Base-by-base conservation (phyloP, 2,329 filamentous ascomycete species). In the Aspergillus sp. region DNA sequence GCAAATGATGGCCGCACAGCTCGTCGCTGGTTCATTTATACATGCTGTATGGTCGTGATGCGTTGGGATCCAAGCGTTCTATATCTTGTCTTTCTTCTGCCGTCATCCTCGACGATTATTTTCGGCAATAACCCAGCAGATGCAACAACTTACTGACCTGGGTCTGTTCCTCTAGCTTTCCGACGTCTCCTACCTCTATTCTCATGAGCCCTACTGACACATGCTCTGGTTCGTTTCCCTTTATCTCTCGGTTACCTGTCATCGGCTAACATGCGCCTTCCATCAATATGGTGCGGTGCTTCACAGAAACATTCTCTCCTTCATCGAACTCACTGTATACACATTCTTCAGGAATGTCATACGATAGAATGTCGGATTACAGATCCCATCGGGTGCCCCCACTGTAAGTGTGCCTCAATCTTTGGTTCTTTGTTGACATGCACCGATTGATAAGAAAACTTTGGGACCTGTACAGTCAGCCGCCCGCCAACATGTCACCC, bases 141-240 rank as follows among this genome's bases (percentile, higher is more conserved):
- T 56, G 30, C 32, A 43, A 41, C 32, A 43, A 41, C 59, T 55
- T 43, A 54, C 64, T 69, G 55, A 67, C 63, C 43, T 43, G 51
- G 57, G 45, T 64, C 59, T 58, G 59, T 68, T 65, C 67, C 69
- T 72, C 65, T 75, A 85, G 83, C 72, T 86, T 83, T 72, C 78
- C 81, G 63, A 69, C 79, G 64, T 77, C 77, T 62, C 74, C 80
- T 70, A 78, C 80, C 32, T 36, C 32, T 66, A 79, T 84, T 67
- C 80, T 84, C 61, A 76, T 80, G 73, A 80, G 76, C 65, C 77
- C 79, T 55, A 70, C 77, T 56, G 84, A 86, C 75, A 84, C 84
- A 62, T 83, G 81, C 59, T 82, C 80, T 59, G 84, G 83, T 69
- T 85, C 81, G 65, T 80, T 79, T 68, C 13, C 41, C 30, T 23